A percentile compares a stretch with the other conserved stretches of the same genome.
Evolutionary conservation across 2,329 filamentous ascomycete genomes (phyloP).

Genomic region (Fusarium sp.): DNA sequence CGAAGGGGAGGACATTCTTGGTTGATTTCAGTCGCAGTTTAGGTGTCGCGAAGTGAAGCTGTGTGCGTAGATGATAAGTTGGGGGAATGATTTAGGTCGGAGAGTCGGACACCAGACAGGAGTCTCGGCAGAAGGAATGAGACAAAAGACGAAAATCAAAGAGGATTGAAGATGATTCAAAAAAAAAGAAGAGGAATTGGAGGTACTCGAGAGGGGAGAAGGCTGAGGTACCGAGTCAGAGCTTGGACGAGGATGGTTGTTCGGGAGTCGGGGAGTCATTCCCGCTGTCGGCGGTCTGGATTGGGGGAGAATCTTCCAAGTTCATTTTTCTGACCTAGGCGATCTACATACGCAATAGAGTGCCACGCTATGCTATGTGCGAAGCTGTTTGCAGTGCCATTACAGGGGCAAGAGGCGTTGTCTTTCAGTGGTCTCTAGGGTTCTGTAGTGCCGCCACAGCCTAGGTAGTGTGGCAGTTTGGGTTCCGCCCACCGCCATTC

Average conservation of each 20-base stretch:
- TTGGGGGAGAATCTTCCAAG: constrained; percentile 28
- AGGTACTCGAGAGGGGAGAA: constrained; percentile 15
- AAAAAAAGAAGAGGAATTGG: constrained; percentile 23
- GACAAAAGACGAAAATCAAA: constrained; percentile 5
- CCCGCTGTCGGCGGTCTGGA: constrained; percentile 48
- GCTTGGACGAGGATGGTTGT: constrained; percentile 23
- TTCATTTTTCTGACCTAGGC: constrained; percentile 20
- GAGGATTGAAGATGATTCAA: constrained; percentile 14
- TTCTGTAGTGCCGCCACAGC: constrained; percentile 25
- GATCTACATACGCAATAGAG: constrained; percentile 34
- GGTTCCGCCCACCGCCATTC: constrained; percentile 45
- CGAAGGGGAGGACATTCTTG: constrained; percentile 44
- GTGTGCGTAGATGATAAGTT: constrained; percentile 4
- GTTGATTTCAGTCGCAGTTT: not conserved
- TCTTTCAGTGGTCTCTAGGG: constrained; percentile 18
- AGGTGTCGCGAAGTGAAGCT: constrained; percentile 3
- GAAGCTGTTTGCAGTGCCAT: constrained; percentile 14
- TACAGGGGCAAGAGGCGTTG: constrained; percentile 1
- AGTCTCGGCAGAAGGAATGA: not conserved
- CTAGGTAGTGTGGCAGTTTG: constrained; percentile 19
- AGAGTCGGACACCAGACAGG: constrained; percentile 5
- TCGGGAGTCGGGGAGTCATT: constrained; percentile 50
- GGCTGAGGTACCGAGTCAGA: constrained; percentile 35
- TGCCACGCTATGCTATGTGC: constrained; percentile 13
- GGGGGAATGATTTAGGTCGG: constrained; percentile 9